A percentile compares a stretch with the other conserved stretches of the same genome.
phyloP scores from a whole-genome alignment of 768 basidiomycete species.

The Boletus edulis region DNA sequence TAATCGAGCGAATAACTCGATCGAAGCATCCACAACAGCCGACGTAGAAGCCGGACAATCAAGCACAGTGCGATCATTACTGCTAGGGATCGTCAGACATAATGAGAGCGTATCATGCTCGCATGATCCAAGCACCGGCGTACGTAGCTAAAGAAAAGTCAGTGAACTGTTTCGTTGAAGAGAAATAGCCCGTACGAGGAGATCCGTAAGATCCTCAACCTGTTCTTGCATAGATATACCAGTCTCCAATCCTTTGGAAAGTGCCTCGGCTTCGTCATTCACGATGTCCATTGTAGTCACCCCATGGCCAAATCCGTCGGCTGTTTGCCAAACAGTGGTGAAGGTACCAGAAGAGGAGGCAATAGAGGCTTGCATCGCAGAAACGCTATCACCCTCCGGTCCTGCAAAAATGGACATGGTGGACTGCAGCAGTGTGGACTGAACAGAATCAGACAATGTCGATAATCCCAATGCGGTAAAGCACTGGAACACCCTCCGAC shows the following conservation, averaged over 20 bases:
- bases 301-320: constrained; percentile 91
- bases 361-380: constrained; percentile 89
- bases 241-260: constrained; percentile 13
- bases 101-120: constrained; percentile 84
- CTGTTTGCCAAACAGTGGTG: constrained; percentile 79
- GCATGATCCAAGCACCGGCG: constrained; percentile 77
- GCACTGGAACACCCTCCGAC: constrained; percentile 85
- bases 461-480: constrained; percentile 80
- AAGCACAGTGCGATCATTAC: constrained; percentile 44
- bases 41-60: constrained; percentile 77
- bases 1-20: constrained; percentile 81
- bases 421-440: constrained; percentile 76
- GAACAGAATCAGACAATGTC: constrained; percentile 80
- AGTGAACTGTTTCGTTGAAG: neutral
- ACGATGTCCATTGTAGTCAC: constrained; percentile 66
- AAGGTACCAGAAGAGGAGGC: constrained; percentile 83
- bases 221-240: constrained; percentile 69
- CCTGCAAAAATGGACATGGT: constrained; percentile 82
- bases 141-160: constrained; percentile 36
- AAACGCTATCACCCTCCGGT: constrained; percentile 78
- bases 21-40: constrained; percentile 82
- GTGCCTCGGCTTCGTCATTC: constrained; percentile 39
- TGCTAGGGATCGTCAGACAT: constrained; percentile 49
- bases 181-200: constrained; percentile 51
- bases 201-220: constrained; percentile 77